Conservation (phyloP, 345 rosid genomes). For the Camelina neglecta region DNA sequence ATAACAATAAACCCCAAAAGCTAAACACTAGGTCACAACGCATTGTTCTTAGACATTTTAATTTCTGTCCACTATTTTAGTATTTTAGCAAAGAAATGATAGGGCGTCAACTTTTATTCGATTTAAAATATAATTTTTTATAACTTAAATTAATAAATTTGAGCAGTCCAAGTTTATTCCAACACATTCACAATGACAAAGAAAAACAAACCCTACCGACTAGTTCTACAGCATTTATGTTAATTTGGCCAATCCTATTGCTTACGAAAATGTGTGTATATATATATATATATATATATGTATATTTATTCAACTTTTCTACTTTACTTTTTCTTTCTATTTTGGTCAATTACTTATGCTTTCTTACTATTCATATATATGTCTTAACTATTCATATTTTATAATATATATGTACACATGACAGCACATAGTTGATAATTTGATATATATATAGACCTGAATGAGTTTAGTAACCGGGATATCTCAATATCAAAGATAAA, state of each 20-base stretch:
- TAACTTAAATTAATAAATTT: neutral
- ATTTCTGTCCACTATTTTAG: neutral
- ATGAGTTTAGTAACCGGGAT: neutral
- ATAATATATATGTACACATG: neutral
- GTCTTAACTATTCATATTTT: neutral
- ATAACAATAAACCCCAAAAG: no score
- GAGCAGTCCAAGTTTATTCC: conserved; percentile 3
- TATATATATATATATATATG: neutral
- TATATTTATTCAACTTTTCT: neutral
- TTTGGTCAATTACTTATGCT: neutral
- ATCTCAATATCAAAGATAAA: neutral
- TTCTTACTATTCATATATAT: neutral
- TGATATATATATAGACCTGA: neutral
- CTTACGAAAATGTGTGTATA: neutral
- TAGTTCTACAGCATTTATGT: neutral
- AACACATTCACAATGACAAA: neutral
- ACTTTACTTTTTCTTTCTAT: neutral
- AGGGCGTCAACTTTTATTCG: neutral
- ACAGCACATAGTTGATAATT: neutral
- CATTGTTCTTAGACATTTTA: neutral
- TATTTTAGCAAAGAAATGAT: neutral
- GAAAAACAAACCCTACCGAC: neutral
- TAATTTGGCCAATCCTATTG: neutral
- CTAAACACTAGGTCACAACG: neutral
- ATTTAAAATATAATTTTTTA: neutral